Conservation (phyloP, 306 rosid genomes). For the Vigna unguiculata region DNA sequence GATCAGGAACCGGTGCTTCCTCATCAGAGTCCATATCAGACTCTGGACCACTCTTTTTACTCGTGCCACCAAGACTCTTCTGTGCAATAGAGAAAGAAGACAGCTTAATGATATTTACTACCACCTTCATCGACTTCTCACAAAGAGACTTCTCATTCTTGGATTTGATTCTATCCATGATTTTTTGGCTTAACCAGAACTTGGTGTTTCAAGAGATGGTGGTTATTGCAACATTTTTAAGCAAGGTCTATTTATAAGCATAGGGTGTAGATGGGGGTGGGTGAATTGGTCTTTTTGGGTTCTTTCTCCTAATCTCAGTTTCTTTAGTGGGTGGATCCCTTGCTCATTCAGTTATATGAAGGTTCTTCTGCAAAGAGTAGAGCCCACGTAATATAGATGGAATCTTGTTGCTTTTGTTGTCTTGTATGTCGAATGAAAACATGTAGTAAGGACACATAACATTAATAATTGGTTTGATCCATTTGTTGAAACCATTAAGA, state of each 20-base stretch:
- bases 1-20: slow-evolving; percentile 37
- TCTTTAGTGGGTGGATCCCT: slow-evolving; percentile 49
- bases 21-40: slow-evolving; percentile 36
- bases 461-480: slow-evolving; percentile 23
- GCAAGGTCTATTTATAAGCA: slow-evolving; percentile 44
- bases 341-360: slow-evolving; percentile 46
- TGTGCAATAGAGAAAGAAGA: slow-evolving; percentile 63
- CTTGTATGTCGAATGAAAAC: slow-evolving; percentile 37
- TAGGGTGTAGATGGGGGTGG: slow-evolving; percentile 27
- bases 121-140: slow-evolving; percentile 71
- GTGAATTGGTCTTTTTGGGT: slow-evolving; percentile 35
- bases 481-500: neutral
- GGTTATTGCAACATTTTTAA: slow-evolving; percentile 15
- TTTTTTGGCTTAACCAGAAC: slow-evolving; percentile 26
- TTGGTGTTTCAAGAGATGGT: slow-evolving; percentile 18
- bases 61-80: slow-evolving; percentile 42
- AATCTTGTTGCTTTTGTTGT: slow-evolving; percentile 32
- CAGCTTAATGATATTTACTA: slow-evolving; percentile 67
- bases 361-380: slow-evolving; percentile 40
- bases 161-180: slow-evolving; percentile 51
- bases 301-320: slow-evolving; percentile 19
- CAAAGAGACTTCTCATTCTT: slow-evolving; percentile 59
- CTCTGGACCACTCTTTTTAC: slow-evolving; percentile 32
- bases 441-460: neutral
- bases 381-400: slow-evolving; percentile 31